Evolutionary conservation across 1,284 basidiomycete genomes (phyloP), one percentile per base, ranked within the genome.

Genomic region (Agroathelia rolfsii): DNA sequence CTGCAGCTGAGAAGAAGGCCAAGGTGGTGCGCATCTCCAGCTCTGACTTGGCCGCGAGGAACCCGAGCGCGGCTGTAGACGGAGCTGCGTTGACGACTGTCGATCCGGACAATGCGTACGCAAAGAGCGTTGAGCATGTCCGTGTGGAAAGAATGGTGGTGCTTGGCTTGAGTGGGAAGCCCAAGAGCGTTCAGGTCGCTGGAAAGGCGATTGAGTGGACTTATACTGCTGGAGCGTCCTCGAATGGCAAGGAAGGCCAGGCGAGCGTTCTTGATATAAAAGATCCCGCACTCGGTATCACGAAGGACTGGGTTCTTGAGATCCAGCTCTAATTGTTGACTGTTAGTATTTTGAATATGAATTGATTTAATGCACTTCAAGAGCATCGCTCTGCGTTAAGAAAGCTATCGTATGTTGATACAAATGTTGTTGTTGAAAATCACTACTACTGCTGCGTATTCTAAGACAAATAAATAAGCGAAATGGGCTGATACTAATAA

Each of bases 81-180:
- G 64, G 68, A 3, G 63, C 67, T 14, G 59, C 55, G 35, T 53
- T 74, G 35, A 49, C 51, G 17, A 51, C 45, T n/a, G 78, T 72
- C 45, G 51, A 61, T 48, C 60, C 62, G 34, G 46, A 49, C 7
- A 94, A 94, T 49, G 60, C 53, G 8, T 95, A 76, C 58, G 82
- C 80, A 28, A 61, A 68, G 57, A 69, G 55, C 40, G 65, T 93
- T 21, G 60, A 49, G 32, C 61, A 67, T 19, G 87, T 95, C 35
- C 62, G 76, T 30, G 74, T 95, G 12, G 88, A 93, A 58, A 76
- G 76, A 51, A 55, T 96, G 20, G 66, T 89, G 22, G 61, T 96
- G 3, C 58, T 90, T 7, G 92, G 92, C 1, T 55, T 92, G 36
- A 52, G 57, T n/a, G 47, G 42, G 27, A 75, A 69, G 51, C 87